These are phyloP conservation scores for Fusarium sp. DNA, from an alignment of 2,329 filamentous ascomycete genomes.

Conservation along the genomic window DNA sequence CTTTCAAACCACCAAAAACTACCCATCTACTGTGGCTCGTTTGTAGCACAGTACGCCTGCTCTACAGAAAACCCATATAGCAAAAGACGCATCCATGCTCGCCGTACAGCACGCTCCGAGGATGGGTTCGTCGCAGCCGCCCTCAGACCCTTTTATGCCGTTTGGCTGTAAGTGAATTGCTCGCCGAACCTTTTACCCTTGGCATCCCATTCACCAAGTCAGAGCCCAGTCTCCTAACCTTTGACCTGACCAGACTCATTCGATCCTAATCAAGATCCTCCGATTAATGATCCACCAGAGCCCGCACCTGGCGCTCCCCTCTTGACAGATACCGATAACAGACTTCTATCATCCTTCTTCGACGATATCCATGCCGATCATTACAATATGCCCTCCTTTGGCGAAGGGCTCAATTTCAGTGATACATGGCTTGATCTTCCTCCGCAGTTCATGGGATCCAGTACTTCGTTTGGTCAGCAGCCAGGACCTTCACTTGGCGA, in stretches of 20 bases:
- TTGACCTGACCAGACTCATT: slow-evolving; percentile 57
- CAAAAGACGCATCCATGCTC: slow-evolving; percentile 66
- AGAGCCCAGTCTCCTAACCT: slow-evolving; percentile 43
- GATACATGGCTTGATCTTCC: slow-evolving; percentile 70
- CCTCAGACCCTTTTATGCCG: slow-evolving; percentile 65
- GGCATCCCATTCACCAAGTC: background rate
- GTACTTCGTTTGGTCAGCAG: slow-evolving; percentile 72
- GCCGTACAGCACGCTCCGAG: slow-evolving; percentile 65
- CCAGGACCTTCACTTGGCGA: slow-evolving; percentile 49
- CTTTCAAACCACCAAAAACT: background rate
- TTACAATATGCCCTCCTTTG: slow-evolving; percentile 63
- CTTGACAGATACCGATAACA: slow-evolving; percentile 72
- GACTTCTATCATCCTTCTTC: slow-evolving; percentile 69
- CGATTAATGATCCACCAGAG: slow-evolving; percentile 68
- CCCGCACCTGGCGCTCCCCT: slow-evolving; percentile 74
- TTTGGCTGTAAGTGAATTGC: slow-evolving; percentile 73
- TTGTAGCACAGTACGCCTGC: slow-evolving; percentile 12
- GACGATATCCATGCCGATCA: slow-evolving; percentile 65
- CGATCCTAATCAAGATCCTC: slow-evolving; percentile 59
- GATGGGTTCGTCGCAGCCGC: slow-evolving; percentile 70
- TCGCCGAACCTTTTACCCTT: background rate
- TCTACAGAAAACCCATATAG: slow-evolving; percentile 20
- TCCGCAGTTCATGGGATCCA: slow-evolving; percentile 73
- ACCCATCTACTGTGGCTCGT: slow-evolving; percentile 10
- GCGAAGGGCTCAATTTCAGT: slow-evolving; percentile 62